A percentile compares a stretch with the other conserved stretches of the same genome.
These are phyloP conservation scores for Emergomyces pasteurianus DNA, from an alignment of 2,329 filamentous ascomycete species.

Conservation along the genomic window DNA sequence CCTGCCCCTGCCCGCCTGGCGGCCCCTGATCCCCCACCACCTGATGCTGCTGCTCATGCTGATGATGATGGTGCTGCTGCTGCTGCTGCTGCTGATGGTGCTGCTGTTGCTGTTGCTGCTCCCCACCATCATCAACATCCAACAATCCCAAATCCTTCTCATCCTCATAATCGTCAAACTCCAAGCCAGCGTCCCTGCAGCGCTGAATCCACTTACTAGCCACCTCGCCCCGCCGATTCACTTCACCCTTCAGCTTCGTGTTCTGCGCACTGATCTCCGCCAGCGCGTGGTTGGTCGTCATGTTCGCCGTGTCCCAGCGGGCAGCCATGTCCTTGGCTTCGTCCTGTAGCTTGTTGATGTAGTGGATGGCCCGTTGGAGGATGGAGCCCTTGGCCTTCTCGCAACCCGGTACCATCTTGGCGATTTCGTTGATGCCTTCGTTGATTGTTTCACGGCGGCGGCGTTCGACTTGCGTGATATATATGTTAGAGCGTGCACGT, in stretches of 20 bases:
- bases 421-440: constrained; percentile 94
- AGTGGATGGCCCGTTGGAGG: constrained; percentile 80
- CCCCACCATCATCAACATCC: constrained; percentile 7
- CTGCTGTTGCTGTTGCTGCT: not conserved
- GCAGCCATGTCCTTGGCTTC: constrained; percentile 33
- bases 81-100: too few relatives aligned
- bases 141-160: constrained; percentile 27
- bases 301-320: constrained; percentile 32
- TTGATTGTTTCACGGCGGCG: constrained; percentile 96
- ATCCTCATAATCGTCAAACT: constrained; percentile 39
- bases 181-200: constrained; percentile 35
- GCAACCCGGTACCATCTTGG: constrained; percentile 93
- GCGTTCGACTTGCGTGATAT: constrained; percentile 63
- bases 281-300: constrained; percentile 34
- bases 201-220: constrained; percentile 36
- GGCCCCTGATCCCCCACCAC: not conserved
- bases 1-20: not conserved
- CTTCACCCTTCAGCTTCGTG: constrained; percentile 87
- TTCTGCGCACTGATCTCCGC: constrained; percentile 91
- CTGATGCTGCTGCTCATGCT: not conserved
- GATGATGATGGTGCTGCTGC: too few relatives aligned
- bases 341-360: constrained; percentile 68
- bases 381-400: constrained; percentile 99
- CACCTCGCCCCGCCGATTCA: constrained; percentile 73
- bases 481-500: not conserved